Evolutionary conservation across 2,329 filamentous ascomycete genomes (phyloP), one percentile per base, ranked within the genome.

Genomic region (Ramularia collo-cygni): DNA sequence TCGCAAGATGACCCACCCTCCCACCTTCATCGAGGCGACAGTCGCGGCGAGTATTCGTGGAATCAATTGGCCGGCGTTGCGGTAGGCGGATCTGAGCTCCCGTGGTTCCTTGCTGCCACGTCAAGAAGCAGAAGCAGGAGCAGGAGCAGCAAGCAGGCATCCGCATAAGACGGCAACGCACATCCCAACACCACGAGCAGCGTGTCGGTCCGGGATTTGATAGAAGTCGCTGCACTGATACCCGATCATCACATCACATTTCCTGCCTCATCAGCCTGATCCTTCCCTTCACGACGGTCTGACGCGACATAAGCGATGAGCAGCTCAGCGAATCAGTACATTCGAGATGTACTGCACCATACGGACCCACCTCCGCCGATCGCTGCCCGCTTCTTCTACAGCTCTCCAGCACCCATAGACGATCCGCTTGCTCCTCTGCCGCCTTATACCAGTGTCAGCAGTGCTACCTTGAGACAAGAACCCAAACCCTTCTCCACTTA

Each of bases 331-430:
- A 68, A 67, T 46, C 61, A 64, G 44, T 70, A 69, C 53, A 65
- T 68, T 34, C 62, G 67, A 35, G 61, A 69, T 47, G 58, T 69
- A 16, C 56, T 69, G 17, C 66, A 69, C 47, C 52, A 58, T 19
- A 44, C 50, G 35, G 56, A 61, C 24, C 45, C 58, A 10, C 61
- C 62, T 19, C 61, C 62, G 7, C 51, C 61, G 1, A 47, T 62
- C 15, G 39, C 52, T 15, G 59, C 58, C 18, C 53, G 61, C 26
- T 64, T 61, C 52, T 64, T 64, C 55, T 64, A 64, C 38, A 55
- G 58, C 28, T 57, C 54, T 6, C 52, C 55, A 5, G 47, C 64
- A 6, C 54, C 60, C 15, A 61, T 64, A 31, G 62, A 64, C 45
- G 61, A 64, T 46, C 61, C 62, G 14, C 55, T 64, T n/a, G 62